Base-by-base conservation (phyloP, 1,284 basidiomycete genomes). In the Papiliotrema nemorosa region DNA sequence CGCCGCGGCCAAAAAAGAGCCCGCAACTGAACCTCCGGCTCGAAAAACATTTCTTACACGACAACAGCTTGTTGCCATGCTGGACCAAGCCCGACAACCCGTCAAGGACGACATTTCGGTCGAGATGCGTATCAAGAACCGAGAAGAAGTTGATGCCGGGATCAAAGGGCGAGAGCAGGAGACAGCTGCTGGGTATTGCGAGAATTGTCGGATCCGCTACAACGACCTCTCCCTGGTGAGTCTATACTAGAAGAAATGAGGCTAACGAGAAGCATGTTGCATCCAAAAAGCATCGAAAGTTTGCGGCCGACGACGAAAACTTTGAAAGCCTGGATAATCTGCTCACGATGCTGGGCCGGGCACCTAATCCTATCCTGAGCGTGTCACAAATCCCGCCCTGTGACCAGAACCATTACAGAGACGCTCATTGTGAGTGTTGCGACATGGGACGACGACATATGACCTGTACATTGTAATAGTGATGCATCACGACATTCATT, bases 151-250 rank as follows among this genome's bases (percentile, higher is more conserved):
- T 1, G 58, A 66, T 7, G 51, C 59, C 21, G 64, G 66, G 2
- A 51, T 57, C 45, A 71, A 66, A 50, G 64, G 58, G n/a, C 60
- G 89, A 90, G 76, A 86, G 82, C 47, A 86, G 81, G 66, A 97
- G 90, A 72, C 90, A 9, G 65, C 65, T 22, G 50, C 93, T 6
- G 96, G 96, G 10, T 98, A 97, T 75, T 99, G 96, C 75, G 96
- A 99, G 70, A 96, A 93, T 72, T 99, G 96, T 74, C 82, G 94
- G 21, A 68, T 82, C 49, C 90, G 91, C 70, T 99, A 93, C 68
- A 85, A 87, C 0, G 87, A 97, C 73, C 94, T 98, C 64, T 83
- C 84, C 55, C 74, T 79, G 58, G 92, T 94, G 62, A 67, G 84
- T 77, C 18, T 31, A 6, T 6, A 37, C 38, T 7, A 21, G 18